Percentiles rank a stretch among this genome's conserved stretches.
phyloP scores from a whole-genome alignment of 805 yeast species.

The Scheffersomyces amazonensis region DNA sequence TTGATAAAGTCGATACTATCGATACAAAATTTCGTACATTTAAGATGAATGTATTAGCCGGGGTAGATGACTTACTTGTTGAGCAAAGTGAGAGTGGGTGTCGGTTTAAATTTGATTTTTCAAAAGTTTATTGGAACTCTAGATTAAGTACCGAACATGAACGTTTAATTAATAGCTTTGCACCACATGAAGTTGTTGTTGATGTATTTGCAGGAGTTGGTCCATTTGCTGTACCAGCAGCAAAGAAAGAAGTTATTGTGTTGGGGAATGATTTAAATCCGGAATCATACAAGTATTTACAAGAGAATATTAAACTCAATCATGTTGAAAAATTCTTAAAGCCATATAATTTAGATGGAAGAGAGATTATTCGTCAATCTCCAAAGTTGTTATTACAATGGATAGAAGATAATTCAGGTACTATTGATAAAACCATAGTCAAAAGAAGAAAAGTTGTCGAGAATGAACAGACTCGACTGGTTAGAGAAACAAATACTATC shows the following conservation, averaged over 20 bases:
- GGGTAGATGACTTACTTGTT: constrained; percentile 70
- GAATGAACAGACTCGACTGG: constrained; percentile 28
- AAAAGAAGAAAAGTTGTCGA: constrained; percentile 37
- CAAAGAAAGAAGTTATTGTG: constrained; percentile 73
- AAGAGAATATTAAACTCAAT: constrained; percentile 61
- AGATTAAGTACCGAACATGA: constrained; percentile 92
- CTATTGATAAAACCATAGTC: constrained; percentile 33
- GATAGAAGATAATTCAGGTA: constrained; percentile 24
- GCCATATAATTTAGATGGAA: constrained; percentile 76
- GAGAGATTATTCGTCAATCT: constrained; percentile 68
- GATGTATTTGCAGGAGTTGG: constrained; percentile 99
- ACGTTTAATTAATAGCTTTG: constrained; percentile 61
- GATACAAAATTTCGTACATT: constrained; percentile 89
- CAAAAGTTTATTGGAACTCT: constrained; percentile 96
- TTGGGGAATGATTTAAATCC: constrained; percentile 95
- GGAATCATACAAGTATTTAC: constrained; percentile 69
- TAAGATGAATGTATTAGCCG: constrained; percentile 91
- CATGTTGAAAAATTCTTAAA: constrained; percentile 58
- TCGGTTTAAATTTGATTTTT: constrained; percentile 80
- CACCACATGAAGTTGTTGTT: constrained; percentile 72
- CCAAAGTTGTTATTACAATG: constrained; percentile 50
- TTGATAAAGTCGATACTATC: constrained; percentile 84
- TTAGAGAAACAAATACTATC: constrained; percentile 7
- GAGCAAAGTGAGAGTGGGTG: constrained; percentile 89
- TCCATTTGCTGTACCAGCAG: constrained; percentile 96